Evolutionary conservation across 257 asterid genomes (phyloP).

Genomic region (Prunella vulgaris): DNA sequence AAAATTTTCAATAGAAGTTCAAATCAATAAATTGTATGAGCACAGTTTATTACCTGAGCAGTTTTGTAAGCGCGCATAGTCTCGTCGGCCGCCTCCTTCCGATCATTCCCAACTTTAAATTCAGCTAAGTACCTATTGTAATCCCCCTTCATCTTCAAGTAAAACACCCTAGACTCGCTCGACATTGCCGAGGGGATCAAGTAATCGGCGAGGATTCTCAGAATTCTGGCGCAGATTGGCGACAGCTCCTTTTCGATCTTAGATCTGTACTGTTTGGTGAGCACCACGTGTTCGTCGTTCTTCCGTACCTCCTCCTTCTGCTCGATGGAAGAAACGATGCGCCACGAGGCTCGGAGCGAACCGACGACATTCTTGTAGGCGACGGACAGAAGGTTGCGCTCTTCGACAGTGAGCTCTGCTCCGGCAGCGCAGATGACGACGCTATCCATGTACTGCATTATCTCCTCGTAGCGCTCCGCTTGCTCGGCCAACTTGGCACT

Average conservation of each 20-base stretch:
- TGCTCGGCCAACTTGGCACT: conserved; percentile 54
- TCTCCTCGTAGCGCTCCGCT: conserved; percentile 67
- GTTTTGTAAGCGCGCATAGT: conserved; percentile 58
- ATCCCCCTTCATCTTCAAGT: conserved; percentile 68
- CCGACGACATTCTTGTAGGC: conserved; percentile 67
- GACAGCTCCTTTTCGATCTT: conserved; percentile 50
- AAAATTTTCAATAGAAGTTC: background rate
- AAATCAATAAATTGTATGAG: background rate
- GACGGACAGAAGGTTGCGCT: conserved; percentile 56
- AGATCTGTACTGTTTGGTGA: conserved; percentile 58
- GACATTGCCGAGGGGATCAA: conserved; percentile 45
- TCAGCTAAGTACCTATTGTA: conserved; percentile 54
- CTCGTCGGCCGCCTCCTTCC: conserved; percentile 60
- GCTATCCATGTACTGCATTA: conserved; percentile 55
- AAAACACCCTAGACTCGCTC: conserved; percentile 52
- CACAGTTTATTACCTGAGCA: conserved; percentile 41
- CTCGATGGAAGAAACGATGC: conserved; percentile 53
- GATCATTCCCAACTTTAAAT: conserved; percentile 50
- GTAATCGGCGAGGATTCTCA: conserved; percentile 31
- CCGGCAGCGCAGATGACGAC: conserved; percentile 37
- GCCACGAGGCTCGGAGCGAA: conserved; percentile 64
- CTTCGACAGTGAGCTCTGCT: conserved; percentile 53
- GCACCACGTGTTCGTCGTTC: conserved; percentile 53
- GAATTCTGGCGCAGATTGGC: conserved; percentile 49
- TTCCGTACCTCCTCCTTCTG: conserved; percentile 60